A percentile compares a stretch with the other conserved stretches of the same genome.
phyloP scores from a whole-genome alignment of 495 filamentous ascomycete genomes.

The Neurospora cerealis region DNA sequence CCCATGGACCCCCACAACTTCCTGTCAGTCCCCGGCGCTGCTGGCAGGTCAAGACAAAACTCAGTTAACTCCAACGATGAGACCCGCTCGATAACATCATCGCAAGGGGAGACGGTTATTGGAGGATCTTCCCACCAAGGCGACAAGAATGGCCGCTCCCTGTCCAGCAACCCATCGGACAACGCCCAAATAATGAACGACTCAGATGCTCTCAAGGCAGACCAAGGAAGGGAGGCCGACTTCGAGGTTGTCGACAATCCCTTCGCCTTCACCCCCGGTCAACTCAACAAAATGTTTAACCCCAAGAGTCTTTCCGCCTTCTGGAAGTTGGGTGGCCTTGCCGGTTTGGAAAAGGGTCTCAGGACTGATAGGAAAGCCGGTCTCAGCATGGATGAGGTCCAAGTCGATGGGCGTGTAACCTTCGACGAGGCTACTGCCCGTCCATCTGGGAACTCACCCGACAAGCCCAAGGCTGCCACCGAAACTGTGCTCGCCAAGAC shows the following conservation, averaged over 20 bases:
- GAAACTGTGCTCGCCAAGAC: constrained; percentile 1
- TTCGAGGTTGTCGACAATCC: constrained; percentile 57
- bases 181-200: constrained; percentile 42
- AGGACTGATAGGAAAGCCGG: constrained; percentile 54
- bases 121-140: constrained; percentile 25
- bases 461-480: constrained; percentile 11
- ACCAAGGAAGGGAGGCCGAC: constrained; percentile 53
- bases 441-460: constrained; percentile 19
- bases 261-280: constrained; percentile 61
- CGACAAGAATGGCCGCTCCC: constrained; percentile 26
- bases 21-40: constrained; percentile 38
- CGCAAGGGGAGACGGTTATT: constrained; percentile 32
- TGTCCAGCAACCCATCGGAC: constrained; percentile 18
- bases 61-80: constrained; percentile 45
- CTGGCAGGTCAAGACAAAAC: constrained; percentile 39
- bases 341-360: constrained; percentile 57
- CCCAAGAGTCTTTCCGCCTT: constrained; percentile 67
- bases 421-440: constrained; percentile 49
- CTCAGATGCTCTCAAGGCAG: constrained; percentile 49
- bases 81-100: constrained; percentile 33
- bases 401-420: constrained; percentile 43
- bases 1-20: constrained; percentile 37
- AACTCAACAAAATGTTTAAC: constrained; percentile 64
- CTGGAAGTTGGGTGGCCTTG: constrained; percentile 55
- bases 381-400: constrained; percentile 55